These are phyloP conservation scores for Aspergillus nidulans DNA, from an alignment of 495 filamentous ascomycete species.

Conservation along the genomic window DNA sequence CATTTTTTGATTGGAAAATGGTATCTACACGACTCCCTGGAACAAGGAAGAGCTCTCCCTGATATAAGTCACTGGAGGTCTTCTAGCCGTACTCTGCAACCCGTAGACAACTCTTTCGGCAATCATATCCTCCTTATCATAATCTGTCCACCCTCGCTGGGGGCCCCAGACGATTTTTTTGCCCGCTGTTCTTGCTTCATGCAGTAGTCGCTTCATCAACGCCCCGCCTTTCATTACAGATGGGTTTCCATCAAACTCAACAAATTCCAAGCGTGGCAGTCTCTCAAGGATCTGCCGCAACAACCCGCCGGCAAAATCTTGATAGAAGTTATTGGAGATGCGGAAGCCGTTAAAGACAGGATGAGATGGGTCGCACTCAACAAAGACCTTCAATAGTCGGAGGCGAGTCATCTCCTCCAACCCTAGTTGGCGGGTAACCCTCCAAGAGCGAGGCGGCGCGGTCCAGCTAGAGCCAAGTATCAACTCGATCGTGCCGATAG, in stretches of 20 bases:
- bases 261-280: conserved; percentile 54
- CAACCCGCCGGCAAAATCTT: conserved; percentile 60
- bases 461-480: conserved; percentile 80
- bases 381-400: conserved; percentile 65
- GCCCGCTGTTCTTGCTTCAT: conserved; percentile 45
- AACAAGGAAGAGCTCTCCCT: background rate
- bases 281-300: conserved; percentile 53
- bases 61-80: background rate
- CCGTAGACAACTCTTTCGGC: conserved; percentile 12
- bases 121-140: conserved; percentile 24
- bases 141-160: conserved; percentile 59
- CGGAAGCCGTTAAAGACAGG: conserved; percentile 71
- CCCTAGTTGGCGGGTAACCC: conserved; percentile 60
- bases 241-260: conserved; percentile 73
- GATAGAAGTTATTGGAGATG: conserved; percentile 65
- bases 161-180: conserved; percentile 65
- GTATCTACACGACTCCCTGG: background rate
- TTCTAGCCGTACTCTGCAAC: background rate
- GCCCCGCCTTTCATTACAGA: conserved; percentile 64
- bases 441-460: conserved; percentile 68
- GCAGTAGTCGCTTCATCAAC: conserved; percentile 64
- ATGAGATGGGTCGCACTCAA: conserved; percentile 74
- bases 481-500: conserved; percentile 66
- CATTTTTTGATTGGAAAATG: background rate
- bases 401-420: conserved; percentile 59